Percentiles rank a stretch among this genome's conserved stretches.
These are phyloP conservation scores for Calocera cornea DNA, from an alignment of 768 basidiomycete species.

Conservation along the genomic window DNA sequence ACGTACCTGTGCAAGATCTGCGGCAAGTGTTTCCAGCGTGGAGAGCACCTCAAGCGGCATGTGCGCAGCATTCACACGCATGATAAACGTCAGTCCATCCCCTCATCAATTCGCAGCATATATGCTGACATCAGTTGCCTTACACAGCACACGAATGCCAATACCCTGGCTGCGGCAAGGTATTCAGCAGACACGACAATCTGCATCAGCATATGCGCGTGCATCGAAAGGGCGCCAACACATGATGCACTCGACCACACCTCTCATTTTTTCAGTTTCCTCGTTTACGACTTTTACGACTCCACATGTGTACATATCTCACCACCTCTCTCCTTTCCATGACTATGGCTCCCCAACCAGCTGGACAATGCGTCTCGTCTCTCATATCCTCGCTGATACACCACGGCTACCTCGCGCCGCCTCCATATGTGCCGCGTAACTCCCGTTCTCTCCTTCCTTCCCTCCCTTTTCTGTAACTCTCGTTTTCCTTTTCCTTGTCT, in stretches of 20 bases:
- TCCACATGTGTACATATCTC: neutral
- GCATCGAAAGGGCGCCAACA: constrained; percentile 25
- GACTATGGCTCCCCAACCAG: neutral
- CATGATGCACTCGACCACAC: neutral
- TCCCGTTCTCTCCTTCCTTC: neutral
- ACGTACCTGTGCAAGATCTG: constrained; percentile 70
- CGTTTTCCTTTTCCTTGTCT: neutral
- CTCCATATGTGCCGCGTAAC: neutral
- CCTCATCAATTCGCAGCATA: constrained; percentile 11
- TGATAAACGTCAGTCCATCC: constrained; percentile 62
- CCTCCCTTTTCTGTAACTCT: neutral
- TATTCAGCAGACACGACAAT: constrained; percentile 69
- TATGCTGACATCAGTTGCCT: constrained; percentile 14
- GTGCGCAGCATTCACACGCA: constrained; percentile 80
- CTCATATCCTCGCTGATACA: neutral
- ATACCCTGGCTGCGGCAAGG: constrained; percentile 50
- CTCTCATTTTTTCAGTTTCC: neutral
- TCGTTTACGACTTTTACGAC: neutral
- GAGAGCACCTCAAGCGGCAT: constrained; percentile 84
- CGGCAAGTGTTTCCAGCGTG: constrained; percentile 75
- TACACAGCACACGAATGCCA: constrained; percentile 57
- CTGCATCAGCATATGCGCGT: constrained; percentile 66
- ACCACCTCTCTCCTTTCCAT: neutral
- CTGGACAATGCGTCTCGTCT: neutral
- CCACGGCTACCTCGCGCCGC: neutral